Evolutionary conservation across 1,284 basidiomycete genomes (phyloP).

Genomic region (Naganishia liquefaciens): DNA sequence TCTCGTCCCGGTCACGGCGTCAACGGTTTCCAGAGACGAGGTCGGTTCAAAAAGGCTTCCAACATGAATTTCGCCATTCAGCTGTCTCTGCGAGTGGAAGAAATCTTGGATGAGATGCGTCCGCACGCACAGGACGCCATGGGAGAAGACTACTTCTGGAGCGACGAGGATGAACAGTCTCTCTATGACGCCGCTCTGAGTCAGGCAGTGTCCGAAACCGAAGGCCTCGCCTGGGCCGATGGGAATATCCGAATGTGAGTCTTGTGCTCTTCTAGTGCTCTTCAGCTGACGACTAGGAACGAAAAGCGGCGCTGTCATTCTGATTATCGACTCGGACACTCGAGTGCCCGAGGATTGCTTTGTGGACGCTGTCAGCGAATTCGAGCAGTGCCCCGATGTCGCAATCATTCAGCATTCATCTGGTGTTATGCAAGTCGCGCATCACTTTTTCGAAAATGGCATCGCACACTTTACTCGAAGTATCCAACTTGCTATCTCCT

Average conservation of each 20-base stretch:
- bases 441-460: constrained; percentile 63
- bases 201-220: constrained; percentile 58
- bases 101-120: constrained; percentile 61
- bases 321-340: constrained; percentile 80
- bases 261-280: neutral
- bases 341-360: constrained; percentile 82
- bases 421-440: constrained; percentile 70
- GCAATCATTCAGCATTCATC: constrained; percentile 58
- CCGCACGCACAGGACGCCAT: constrained; percentile 43
- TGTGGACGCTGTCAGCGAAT: constrained; percentile 77
- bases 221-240: constrained; percentile 57
- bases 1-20: constrained; percentile 70
- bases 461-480: constrained; percentile 73
- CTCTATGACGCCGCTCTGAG: constrained; percentile 46
- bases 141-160: constrained; percentile 40
- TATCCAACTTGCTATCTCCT: constrained; percentile 69
- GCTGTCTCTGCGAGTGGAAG: constrained; percentile 72
- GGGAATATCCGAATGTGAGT: constrained; percentile 48
- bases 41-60: constrained; percentile 84
- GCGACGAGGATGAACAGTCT: constrained; percentile 42
- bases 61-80: constrained; percentile 84
- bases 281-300: neutral
- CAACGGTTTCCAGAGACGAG: constrained; percentile 75
- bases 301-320: constrained; percentile 61
- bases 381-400: constrained; percentile 72